phyloP scores from a whole-genome alignment of 2,329 filamentous ascomycete genomes.

The Pseudopyrenochaeta lycopersici region DNA sequence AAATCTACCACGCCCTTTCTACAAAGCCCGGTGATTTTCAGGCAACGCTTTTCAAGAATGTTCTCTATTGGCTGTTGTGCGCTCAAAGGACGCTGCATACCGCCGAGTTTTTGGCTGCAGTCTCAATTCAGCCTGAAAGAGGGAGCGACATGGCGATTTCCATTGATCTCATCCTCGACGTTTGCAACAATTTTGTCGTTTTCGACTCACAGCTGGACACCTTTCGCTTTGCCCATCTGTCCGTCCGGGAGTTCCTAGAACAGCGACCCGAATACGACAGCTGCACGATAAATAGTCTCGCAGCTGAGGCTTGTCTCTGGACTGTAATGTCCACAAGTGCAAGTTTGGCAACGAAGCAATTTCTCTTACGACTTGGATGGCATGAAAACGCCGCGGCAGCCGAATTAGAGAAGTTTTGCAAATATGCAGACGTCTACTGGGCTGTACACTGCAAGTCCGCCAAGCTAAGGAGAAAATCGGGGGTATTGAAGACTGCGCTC shows the following conservation, averaged over 20 bases:
- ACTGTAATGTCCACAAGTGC: neutral
- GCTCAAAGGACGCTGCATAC: constrained; percentile 13
- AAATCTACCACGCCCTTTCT: constrained; percentile 15
- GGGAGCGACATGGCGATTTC: constrained; percentile 2
- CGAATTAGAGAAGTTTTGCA: too few relatives aligned
- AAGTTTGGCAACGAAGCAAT: neutral
- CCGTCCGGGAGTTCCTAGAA: constrained; percentile 41
- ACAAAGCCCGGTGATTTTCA: neutral
- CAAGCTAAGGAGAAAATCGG: too few relatives aligned
- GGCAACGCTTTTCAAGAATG: constrained; percentile 13
- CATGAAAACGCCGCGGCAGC: too few relatives aligned
- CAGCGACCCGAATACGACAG: constrained; percentile 7
- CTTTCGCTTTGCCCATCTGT: constrained; percentile 45
- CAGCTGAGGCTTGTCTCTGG: neutral
- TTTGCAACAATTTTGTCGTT: constrained; percentile 40
- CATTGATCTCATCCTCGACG: constrained; percentile 23
- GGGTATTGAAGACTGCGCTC: too few relatives aligned
- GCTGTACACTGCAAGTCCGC: too few relatives aligned
- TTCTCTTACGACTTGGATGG: neutral
- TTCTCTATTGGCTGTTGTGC: constrained; percentile 32
- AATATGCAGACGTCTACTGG: too few relatives aligned
- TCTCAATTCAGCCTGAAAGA: constrained; percentile 9
- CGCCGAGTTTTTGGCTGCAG: constrained; percentile 21
- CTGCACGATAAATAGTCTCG: constrained; percentile 11
- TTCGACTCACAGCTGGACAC: constrained; percentile 30